phyloP scores from a whole-genome alignment of 352 stramenopile genomes.

The Pythium vanterpoolii region DNA sequence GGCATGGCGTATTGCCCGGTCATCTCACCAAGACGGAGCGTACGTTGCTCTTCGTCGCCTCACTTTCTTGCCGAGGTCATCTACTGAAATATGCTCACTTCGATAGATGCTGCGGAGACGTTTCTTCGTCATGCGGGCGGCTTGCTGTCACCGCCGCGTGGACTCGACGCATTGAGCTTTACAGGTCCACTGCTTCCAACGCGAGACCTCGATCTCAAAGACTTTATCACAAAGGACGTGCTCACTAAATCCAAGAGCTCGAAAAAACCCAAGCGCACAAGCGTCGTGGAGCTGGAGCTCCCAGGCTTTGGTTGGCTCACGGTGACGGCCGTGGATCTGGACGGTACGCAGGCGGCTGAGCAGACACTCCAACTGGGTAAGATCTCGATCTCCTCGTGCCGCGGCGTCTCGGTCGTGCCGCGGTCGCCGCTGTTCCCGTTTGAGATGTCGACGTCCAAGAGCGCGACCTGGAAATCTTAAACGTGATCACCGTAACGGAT shows the following conservation, averaged over 20 bases:
- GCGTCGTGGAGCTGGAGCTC: slow-evolving; percentile 71
- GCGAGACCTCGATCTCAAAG: slow-evolving; percentile 58
- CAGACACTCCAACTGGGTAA: slow-evolving; percentile 60
- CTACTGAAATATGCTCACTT: neutral
- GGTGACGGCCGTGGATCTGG: slow-evolving; percentile 76
- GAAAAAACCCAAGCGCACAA: slow-evolving; percentile 81
- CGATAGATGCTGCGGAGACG: slow-evolving; percentile 62
- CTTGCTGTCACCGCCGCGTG: slow-evolving; percentile 70
- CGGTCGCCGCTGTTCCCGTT: slow-evolving; percentile 72
- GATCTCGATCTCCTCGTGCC: slow-evolving; percentile 62
- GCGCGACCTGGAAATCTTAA: slow-evolving; percentile 69
- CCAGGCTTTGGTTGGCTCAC: slow-evolving; percentile 80
- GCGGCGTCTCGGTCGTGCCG: slow-evolving; percentile 51
- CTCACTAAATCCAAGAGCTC: slow-evolving; percentile 63
- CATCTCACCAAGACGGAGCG: slow-evolving; percentile 78
- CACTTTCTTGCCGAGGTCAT: neutral
- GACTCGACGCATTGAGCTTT: slow-evolving; percentile 75
- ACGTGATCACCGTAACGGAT: neutral
- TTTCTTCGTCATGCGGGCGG: slow-evolving; percentile 80
- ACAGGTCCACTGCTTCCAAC: slow-evolving; percentile 55
- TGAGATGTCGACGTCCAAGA: slow-evolving; percentile 79
- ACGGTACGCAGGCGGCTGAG: slow-evolving; percentile 59
- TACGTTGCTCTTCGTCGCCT: slow-evolving; percentile 29
- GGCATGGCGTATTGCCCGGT: slow-evolving; percentile 81
- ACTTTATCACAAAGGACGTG: slow-evolving; percentile 64